These are phyloP conservation scores for Gamsiella multidivaricata DNA, from an alignment of 192 early-diverging fungal genomes.

Conservation along the genomic window DNA sequence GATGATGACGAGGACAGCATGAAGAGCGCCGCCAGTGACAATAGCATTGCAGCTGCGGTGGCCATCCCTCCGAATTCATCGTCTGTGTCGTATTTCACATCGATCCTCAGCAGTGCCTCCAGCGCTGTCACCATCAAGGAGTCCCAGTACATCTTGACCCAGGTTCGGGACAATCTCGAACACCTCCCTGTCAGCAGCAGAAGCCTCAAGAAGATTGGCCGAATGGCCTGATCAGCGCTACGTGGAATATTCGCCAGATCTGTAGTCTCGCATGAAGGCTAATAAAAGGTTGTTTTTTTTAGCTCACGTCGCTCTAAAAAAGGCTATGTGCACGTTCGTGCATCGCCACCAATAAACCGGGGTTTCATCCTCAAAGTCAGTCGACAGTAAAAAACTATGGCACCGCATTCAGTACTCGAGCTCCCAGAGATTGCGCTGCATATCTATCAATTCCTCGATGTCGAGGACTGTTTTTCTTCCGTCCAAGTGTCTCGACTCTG, in stretches of 20 bases:
- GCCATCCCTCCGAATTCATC: not conserved
- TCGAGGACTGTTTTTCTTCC: not conserved
- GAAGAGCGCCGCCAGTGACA: not conserved
- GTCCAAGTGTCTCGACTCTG: slow-evolving; percentile 1
- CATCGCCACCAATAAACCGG: too few species aligned
- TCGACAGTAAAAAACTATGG: too few species aligned
- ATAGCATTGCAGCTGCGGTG: too few species aligned
- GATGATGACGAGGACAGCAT: not conserved
- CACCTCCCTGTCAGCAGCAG: slow-evolving; percentile 4
- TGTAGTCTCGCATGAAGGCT: too few species aligned
- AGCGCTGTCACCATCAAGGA: slow-evolving; percentile 6
- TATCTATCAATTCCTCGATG: not conserved
- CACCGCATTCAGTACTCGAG: too few species aligned
- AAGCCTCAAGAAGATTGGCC: slow-evolving; percentile 17
- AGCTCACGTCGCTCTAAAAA: too few species aligned
- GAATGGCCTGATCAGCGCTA: slow-evolving; percentile 7
- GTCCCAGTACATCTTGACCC: slow-evolving; percentile 5
- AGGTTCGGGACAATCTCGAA: slow-evolving; percentile 17
- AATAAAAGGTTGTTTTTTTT: too few species aligned
- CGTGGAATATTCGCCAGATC: not conserved
- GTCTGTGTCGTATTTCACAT: slow-evolving; percentile 6
- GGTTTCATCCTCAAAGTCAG: too few species aligned
- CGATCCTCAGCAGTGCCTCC: slow-evolving; percentile 13
- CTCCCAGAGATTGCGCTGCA: not conserved
- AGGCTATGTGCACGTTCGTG: too few species aligned